Evolutionary conservation across 257 asterid genomes (phyloP).

Genomic region (Knoxia roxburghii): DNA sequence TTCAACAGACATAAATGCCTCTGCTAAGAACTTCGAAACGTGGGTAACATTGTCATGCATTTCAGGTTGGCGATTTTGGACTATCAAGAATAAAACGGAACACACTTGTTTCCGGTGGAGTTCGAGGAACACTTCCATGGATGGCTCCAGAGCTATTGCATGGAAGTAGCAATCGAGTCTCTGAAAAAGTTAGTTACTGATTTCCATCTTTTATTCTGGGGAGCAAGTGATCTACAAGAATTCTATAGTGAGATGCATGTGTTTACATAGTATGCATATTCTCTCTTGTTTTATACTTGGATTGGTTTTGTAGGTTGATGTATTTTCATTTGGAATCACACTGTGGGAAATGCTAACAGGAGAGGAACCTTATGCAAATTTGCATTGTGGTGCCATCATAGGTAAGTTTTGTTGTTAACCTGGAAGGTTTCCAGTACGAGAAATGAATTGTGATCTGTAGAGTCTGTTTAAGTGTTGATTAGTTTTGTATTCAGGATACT

Average conservation of each 20-base stretch:
- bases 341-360: constrained; percentile 90
- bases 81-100: constrained; percentile 74
- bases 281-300: background rate
- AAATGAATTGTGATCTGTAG: background rate
- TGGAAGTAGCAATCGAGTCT: constrained; percentile 65
- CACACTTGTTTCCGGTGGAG: constrained; percentile 87
- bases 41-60: constrained; percentile 1
- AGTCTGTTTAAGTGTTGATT: background rate
- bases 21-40: no score
- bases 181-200: constrained; percentile 57
- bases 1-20: no score
- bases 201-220: background rate
- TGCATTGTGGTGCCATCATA: constrained; percentile 91
- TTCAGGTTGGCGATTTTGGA: constrained; percentile 86
- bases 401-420: constrained; percentile 34
- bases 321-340: constrained; percentile 76
- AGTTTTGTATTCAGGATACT: background rate
- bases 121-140: constrained; percentile 91
- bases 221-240: background rate
- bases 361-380: constrained; percentile 73
- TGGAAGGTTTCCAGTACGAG: background rate
- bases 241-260: background rate
- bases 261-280: background rate
- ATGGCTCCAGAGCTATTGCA: constrained; percentile 89
- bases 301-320: constrained; percentile 57